These are phyloP conservation scores for Moesziomyces globuligerus DNA, from an alignment of 1,284 basidiomycete genomes.

Conservation along the genomic window DNA sequence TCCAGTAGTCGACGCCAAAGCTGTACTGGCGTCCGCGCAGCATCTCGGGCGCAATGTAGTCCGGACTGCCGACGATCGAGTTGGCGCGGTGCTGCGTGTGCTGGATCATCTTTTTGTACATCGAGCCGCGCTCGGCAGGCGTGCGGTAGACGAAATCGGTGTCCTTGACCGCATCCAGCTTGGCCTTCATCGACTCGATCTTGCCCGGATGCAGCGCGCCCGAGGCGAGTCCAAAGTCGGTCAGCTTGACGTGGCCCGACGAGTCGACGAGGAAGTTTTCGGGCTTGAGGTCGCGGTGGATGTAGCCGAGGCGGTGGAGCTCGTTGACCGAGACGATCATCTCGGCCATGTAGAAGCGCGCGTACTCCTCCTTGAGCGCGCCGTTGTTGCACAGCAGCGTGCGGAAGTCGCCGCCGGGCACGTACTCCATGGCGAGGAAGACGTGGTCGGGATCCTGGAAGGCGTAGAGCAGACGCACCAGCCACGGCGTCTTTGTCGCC, in stretches of 20 bases:
- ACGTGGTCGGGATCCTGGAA: slow-evolving; percentile 66
- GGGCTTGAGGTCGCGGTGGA: slow-evolving; percentile 94
- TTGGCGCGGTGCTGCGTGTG: slow-evolving; percentile 90
- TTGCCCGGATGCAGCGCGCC: slow-evolving; percentile 93
- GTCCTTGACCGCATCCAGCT: slow-evolving; percentile 97
- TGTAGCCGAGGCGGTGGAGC: slow-evolving; percentile 64
- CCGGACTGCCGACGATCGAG: slow-evolving; percentile 96
- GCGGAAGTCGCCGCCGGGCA: slow-evolving; percentile 66
- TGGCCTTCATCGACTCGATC: slow-evolving; percentile 92
- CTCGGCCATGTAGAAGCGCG: slow-evolving; percentile 66
- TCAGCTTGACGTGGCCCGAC: slow-evolving; percentile 95
- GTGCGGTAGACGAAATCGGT: slow-evolving; percentile 88
- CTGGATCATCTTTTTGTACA: slow-evolving; percentile 91
- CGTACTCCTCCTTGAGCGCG: slow-evolving; percentile 69
- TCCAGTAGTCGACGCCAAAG: slow-evolving; percentile 98
- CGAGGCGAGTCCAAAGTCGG: slow-evolving; percentile 97
- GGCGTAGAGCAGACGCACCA: slow-evolving; percentile 64
- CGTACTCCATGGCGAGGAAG: slow-evolving; percentile 72
- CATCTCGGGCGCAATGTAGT: slow-evolving; percentile 85
- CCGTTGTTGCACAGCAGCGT: slow-evolving; percentile 67
- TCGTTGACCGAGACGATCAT: slow-evolving; percentile 67
- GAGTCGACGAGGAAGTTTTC: slow-evolving; percentile 99
- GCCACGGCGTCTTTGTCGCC: slow-evolving; percentile 65
- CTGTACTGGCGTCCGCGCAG: slow-evolving; percentile 93
- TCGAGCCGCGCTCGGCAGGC: slow-evolving; percentile 91